Evolutionary conservation across 176 grass and related monocot species (phyloP), one percentile per base, ranked within the genome.

Genomic region (Carex myosuroides): DNA sequence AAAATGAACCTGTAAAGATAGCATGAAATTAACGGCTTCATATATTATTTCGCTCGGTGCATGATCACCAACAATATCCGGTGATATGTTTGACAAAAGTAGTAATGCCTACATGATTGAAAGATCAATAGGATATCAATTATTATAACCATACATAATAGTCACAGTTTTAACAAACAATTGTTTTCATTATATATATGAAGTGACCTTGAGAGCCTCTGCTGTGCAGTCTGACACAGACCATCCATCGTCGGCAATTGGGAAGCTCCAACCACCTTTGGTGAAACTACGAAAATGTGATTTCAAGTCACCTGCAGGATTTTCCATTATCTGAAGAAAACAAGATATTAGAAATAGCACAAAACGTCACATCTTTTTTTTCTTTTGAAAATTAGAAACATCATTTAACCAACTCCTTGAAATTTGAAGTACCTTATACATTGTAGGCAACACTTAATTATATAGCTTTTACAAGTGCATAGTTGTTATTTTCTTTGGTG

Each of bases 171-270:
- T 0, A 61, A 3, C 17, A 62, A 44, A 1, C 42, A 39, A 20
- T 39, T n/a, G 13, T 63, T 60, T 41, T 83, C 18, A 0, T 32
- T 80, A 79, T 57, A 13, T 58, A 3, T 59, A 30, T 83, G 82
- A 67, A 8, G 58, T 12, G 13, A 94, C 92, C 92, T 90, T 87
- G 50, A 94, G 81, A 57, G 88, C 90, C 75, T 90, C 88, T 87
- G 90, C 92, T 82, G 92, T 94, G 81, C 90, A 92, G 29, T 94
- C 92, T 54, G 92, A 94, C 57, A 94, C 90, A 6, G 89, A 52
- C 88, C 92, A 94, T 21, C 84, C 84, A 41, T 94, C 86, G 42
- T 94, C 90, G 12, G 84, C 90, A 65, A 79, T 85, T 80, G 87
- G 77, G 54, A 94, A 94, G 63, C 62, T 61, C 92, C 92, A 94